A percentile compares a stretch with the other conserved stretches of the same genome.
These are phyloP conservation scores for Raddia distichophylla DNA, from an alignment of 176 grass and related monocot species.

Conservation along the genomic window DNA sequence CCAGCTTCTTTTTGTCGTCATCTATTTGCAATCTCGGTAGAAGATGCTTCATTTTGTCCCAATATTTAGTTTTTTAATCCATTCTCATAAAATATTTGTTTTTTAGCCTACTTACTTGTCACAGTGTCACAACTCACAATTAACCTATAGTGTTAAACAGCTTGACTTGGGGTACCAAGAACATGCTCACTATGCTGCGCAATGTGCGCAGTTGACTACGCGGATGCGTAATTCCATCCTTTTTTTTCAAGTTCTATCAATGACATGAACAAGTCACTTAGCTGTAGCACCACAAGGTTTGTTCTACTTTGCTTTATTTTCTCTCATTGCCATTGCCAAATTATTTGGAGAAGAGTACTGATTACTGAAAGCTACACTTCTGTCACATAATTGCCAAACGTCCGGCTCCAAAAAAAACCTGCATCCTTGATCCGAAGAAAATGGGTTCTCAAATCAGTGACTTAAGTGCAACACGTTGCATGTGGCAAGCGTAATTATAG, in stretches of 20 bases:
- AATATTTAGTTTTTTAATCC: not conserved
- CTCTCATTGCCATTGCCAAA: not conserved
- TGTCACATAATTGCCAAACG: slow-evolving; percentile 33
- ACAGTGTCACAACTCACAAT: not conserved
- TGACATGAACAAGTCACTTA: slow-evolving; percentile 18
- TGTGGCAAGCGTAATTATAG: not conserved
- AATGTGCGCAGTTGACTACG: slow-evolving; percentile 17
- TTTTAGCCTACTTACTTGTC: not conserved
- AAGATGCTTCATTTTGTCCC: slow-evolving; percentile 28
- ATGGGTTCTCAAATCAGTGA: not conserved
- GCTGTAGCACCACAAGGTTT: not conserved
- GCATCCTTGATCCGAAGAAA: slow-evolving; percentile 33
- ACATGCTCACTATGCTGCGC: slow-evolving; percentile 26
- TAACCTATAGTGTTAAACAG: not conserved
- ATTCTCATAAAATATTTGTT: not conserved
- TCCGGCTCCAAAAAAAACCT: slow-evolving; percentile 25
- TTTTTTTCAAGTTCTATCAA: slow-evolving; percentile 14
- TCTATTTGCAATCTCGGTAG: slow-evolving; percentile 7
- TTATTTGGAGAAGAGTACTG: not conserved
- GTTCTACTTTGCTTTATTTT: not conserved
- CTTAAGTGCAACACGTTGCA: not conserved
- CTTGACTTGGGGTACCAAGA: slow-evolving; percentile 38
- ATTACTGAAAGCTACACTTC: slow-evolving; percentile 36
- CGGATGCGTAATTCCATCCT: not conserved
- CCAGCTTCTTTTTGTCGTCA: slow-evolving; percentile 32